Evolutionary conservation across 2,329 filamentous ascomycete genomes (phyloP).

Genomic region (Colletotrichum spaethianum): DNA sequence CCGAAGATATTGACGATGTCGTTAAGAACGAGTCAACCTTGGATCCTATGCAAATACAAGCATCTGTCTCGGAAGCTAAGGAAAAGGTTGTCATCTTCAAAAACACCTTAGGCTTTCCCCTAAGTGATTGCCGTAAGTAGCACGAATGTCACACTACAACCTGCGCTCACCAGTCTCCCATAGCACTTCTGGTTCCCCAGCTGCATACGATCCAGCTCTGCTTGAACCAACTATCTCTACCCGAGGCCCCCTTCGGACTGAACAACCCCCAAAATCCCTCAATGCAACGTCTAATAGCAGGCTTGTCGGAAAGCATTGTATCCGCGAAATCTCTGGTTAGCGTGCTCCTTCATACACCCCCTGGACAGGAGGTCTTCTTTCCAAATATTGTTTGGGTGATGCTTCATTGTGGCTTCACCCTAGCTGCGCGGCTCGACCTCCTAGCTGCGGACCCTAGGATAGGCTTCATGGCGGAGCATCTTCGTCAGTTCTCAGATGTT

Average conservation of each 20-base stretch:
- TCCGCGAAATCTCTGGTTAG: constrained; percentile 50
- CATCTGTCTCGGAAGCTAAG: constrained; percentile 31
- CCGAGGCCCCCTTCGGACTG: constrained; percentile 47
- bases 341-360: constrained; percentile 47
- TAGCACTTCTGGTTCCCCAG: constrained; percentile 48
- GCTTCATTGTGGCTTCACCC: constrained; percentile 49
- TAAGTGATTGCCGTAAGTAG: constrained; percentile 50
- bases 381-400: constrained; percentile 52
- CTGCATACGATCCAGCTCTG: constrained; percentile 49
- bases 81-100: constrained; percentile 43
- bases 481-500: constrained; percentile 50
- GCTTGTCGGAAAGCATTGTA: constrained; percentile 49
- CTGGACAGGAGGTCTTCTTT: constrained; percentile 47
- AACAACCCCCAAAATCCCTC: constrained; percentile 44
- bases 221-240: constrained; percentile 48
- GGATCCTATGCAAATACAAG: constrained; percentile 35
- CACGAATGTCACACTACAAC: rapidly evolving
- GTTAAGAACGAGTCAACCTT: constrained; percentile 40
- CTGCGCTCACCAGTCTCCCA: not conserved
- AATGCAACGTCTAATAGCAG: constrained; percentile 44
- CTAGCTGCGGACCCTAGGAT: constrained; percentile 47
- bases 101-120: constrained; percentile 45
- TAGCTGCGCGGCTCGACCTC: constrained; percentile 50
- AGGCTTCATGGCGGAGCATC: constrained; percentile 45
- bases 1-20: constrained; percentile 49